Evolutionary conservation across 495 filamentous ascomycete species (phyloP).

Genomic region (Peziza echinospora): DNA sequence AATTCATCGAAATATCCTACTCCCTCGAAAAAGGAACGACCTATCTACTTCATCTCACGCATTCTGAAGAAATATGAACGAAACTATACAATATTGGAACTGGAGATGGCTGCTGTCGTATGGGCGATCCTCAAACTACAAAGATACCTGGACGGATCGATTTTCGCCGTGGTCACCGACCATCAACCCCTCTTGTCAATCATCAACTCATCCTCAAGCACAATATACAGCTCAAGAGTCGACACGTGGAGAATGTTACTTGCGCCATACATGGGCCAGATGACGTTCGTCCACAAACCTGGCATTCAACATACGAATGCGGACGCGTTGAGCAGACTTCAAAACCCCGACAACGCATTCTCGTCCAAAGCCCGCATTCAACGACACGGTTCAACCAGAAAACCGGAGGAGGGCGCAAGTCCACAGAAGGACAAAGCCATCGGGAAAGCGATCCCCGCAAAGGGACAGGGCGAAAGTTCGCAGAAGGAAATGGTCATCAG

Average conservation of each 20-base stretch:
- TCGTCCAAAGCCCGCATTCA: no score
- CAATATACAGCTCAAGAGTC: neutral
- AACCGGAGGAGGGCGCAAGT: no score
- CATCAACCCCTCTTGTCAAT: neutral
- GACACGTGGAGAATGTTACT: conserved; percentile 1
- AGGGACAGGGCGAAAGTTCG: no score
- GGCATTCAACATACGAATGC: neutral
- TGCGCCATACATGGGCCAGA: neutral
- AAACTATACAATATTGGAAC: neutral
- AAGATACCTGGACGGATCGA: conserved; percentile 2
- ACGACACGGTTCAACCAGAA: no score
- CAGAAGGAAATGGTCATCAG: no score
- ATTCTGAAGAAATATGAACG: neutral
- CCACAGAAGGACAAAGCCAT: no score
- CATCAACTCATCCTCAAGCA: neutral
- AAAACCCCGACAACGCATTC: no score
- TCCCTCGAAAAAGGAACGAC: neutral
- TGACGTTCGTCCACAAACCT: neutral
- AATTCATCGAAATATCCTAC: neutral
- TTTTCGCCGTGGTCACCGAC: neutral
- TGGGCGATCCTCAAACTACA: neutral
- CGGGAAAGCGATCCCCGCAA: no score
- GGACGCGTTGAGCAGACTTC: neutral
- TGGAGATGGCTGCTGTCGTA: neutral
- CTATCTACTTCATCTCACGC: neutral